Conservation (phyloP, 2,329 filamentous ascomycete species). For the Cryphonectria japonica region DNA sequence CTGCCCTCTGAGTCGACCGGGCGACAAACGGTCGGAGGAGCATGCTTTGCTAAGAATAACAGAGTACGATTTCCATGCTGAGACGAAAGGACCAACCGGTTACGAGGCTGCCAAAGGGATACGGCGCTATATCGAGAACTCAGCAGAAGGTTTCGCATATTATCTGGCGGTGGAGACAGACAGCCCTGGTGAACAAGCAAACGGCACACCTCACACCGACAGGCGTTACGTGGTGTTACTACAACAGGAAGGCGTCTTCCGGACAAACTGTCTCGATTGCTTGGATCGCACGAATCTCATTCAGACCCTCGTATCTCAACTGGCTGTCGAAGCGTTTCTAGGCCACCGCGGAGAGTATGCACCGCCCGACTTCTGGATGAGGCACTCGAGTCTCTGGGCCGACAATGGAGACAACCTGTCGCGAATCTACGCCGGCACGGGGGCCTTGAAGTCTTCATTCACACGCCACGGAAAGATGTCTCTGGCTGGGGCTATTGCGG, state of each 20-base stretch:
- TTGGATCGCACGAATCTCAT: conserved; percentile 94
- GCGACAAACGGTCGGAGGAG: conserved; percentile 61
- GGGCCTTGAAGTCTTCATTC: conserved; percentile 92
- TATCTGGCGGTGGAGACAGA: conserved; percentile 77
- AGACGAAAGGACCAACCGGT: conserved; percentile 82
- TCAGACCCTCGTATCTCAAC: conserved; percentile 92
- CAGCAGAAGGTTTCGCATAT: conserved; percentile 89
- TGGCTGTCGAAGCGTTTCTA: conserved; percentile 87
- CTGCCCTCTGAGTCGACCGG: conserved; percentile 69
- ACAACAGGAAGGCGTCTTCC: conserved; percentile 93
- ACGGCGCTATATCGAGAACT: conserved; percentile 74
- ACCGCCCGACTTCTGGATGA: conserved; percentile 83
- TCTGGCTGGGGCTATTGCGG: conserved; percentile 88
- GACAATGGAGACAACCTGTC: conserved; percentile 95
- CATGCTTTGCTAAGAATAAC: conserved; percentile 79
- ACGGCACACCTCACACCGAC: conserved; percentile 42
- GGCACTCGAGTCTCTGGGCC: conserved; percentile 92
- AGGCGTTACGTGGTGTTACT: conserved; percentile 68
- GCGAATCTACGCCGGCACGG: conserved; percentile 94
- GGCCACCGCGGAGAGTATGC: conserved; percentile 71
- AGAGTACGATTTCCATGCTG: conserved; percentile 95
- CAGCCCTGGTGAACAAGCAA: conserved; percentile 46
- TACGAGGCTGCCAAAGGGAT: conserved; percentile 93
- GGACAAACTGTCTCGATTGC: conserved; percentile 95
- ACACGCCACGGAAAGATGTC: conserved; percentile 96